Percentiles rank a stretch among this genome's conserved stretches.
phyloP scores from a whole-genome alignment of 805 yeast genomes.

The Metschnikowia santaceciliae region DNA sequence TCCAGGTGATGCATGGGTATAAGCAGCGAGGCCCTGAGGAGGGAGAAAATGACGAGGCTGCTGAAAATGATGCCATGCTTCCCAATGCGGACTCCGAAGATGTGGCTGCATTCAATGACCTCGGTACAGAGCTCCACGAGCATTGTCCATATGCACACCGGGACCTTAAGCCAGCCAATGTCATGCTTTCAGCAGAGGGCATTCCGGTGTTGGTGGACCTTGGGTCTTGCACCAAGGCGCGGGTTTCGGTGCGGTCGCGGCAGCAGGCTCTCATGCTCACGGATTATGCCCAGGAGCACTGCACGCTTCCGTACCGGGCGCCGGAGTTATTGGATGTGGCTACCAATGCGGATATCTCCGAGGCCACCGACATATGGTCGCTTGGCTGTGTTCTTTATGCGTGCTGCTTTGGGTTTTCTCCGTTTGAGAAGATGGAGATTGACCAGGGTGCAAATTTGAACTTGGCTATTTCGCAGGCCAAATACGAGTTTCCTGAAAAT shows the following conservation, averaged over 20 bases:
- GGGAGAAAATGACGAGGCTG: conserved; percentile 12
- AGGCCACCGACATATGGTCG: conserved; percentile 86
- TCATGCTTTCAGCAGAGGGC: conserved; percentile 73
- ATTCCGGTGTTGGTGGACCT: conserved; percentile 78
- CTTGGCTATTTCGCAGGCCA: conserved; percentile 70
- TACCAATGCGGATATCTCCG: conserved; percentile 61
- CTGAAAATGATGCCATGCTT: conserved; percentile 15
- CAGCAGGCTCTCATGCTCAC: conserved; percentile 73
- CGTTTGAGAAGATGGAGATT: conserved; percentile 80
- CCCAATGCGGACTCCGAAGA: conserved; percentile 31
- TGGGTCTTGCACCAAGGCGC: conserved; percentile 72
- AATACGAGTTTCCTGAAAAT: conserved; percentile 51
- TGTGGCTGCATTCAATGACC: conserved; percentile 12
- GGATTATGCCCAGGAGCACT: conserved; percentile 79
- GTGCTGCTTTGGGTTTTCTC: conserved; percentile 73
- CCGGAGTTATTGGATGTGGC: conserved; percentile 84
- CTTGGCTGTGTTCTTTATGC: conserved; percentile 82
- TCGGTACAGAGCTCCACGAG: conserved; percentile 49
- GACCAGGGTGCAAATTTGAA: conserved; percentile 78
- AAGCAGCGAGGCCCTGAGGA: conserved; percentile 25
- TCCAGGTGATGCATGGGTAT: conserved; percentile 70
- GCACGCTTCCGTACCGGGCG: conserved; percentile 83
- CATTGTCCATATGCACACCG: conserved; percentile 75
- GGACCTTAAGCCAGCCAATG: conserved; percentile 86
- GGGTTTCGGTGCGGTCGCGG: conserved; percentile 50